Conservation (phyloP, 2,329 filamentous ascomycete genomes). For the Pseudodiploospora longispora region DNA sequence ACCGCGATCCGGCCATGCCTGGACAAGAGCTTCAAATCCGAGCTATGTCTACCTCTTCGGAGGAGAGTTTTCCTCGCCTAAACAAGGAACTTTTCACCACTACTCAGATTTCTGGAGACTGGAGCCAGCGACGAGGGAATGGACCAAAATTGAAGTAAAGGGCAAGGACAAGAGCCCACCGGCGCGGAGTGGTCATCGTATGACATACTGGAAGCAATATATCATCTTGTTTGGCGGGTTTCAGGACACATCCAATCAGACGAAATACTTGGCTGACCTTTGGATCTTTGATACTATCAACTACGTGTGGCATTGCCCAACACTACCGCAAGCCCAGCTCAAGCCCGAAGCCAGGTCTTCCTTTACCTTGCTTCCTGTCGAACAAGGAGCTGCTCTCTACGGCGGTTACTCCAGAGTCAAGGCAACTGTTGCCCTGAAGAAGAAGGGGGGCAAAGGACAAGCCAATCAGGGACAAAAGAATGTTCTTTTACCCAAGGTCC, state of each 20-base stretch:
- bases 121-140: conserved; percentile 77
- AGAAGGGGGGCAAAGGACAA: conserved; percentile 47
- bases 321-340: conserved; percentile 66
- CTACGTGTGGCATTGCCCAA: conserved; percentile 75
- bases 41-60: conserved; percentile 87
- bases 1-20: conserved; percentile 87
- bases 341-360: conserved; percentile 88
- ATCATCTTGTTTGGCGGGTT: conserved; percentile 94
- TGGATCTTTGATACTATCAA: conserved; percentile 93
- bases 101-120: conserved; percentile 98
- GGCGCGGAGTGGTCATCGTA: conserved; percentile 83
- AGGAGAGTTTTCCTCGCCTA: conserved; percentile 92
- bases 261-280: conserved; percentile 85
- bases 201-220: conserved; percentile 97
- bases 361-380: conserved; percentile 86
- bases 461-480: conserved; percentile 57
- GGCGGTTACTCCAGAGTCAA: conserved; percentile 94
- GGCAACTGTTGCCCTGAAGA: conserved; percentile 55
- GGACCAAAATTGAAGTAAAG: conserved; percentile 77
- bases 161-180: conserved; percentile 72
- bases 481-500: conserved; percentile 76
- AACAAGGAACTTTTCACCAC: conserved; percentile 97
- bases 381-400: conserved; percentile 80
- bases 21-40: conserved; percentile 81
- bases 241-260: conserved; percentile 91